These are phyloP conservation scores for Xylaria castorea DNA, from an alignment of 495 filamentous ascomycete genomes.

Conservation along the genomic window DNA sequence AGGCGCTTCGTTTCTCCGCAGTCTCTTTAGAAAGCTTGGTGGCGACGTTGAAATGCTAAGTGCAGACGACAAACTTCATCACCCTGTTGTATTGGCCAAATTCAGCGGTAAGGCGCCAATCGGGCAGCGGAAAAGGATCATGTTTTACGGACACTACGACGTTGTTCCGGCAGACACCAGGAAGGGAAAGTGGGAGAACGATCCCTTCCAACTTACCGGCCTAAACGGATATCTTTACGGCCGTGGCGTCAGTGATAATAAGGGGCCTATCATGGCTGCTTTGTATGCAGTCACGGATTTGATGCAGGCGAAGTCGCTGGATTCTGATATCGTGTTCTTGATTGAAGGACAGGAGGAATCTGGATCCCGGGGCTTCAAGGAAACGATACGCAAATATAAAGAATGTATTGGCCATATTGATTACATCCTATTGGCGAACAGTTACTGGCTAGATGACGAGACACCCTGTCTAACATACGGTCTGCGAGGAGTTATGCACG, in stretches of 20 bases:
- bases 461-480: slow-evolving; percentile 96
- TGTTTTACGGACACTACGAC: slow-evolving; percentile 99
- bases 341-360: slow-evolving; percentile 98
- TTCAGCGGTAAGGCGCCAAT: slow-evolving; percentile 73
- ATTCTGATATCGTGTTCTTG: slow-evolving; percentile 87
- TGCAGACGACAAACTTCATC: slow-evolving; percentile 70
- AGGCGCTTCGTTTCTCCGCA: slow-evolving; percentile 87
- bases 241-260: slow-evolving; percentile 96
- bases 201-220: slow-evolving; percentile 85
- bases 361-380: slow-evolving; percentile 85
- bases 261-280: slow-evolving; percentile 91
- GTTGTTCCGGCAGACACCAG: slow-evolving; percentile 92
- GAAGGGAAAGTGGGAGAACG: slow-evolving; percentile 77
- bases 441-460: slow-evolving; percentile 97
- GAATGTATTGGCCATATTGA: slow-evolving; percentile 87
- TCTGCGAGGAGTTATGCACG: slow-evolving; percentile 91
- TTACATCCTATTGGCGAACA: slow-evolving; percentile 93
- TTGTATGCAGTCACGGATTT: slow-evolving; percentile 91
- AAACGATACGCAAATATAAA: slow-evolving; percentile 78
- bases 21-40: slow-evolving; percentile 87
- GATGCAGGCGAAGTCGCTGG: slow-evolving; percentile 74
- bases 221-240: slow-evolving; percentile 94
- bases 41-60: slow-evolving; percentile 85
- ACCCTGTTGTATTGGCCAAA: slow-evolving; percentile 88
- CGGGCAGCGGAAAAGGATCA: slow-evolving; percentile 74